A percentile compares a stretch with the other conserved stretches of the same genome.
Evolutionary conservation across 1,139 yeast species (phyloP).

Genomic region (Diutina mesorugosa): DNA sequence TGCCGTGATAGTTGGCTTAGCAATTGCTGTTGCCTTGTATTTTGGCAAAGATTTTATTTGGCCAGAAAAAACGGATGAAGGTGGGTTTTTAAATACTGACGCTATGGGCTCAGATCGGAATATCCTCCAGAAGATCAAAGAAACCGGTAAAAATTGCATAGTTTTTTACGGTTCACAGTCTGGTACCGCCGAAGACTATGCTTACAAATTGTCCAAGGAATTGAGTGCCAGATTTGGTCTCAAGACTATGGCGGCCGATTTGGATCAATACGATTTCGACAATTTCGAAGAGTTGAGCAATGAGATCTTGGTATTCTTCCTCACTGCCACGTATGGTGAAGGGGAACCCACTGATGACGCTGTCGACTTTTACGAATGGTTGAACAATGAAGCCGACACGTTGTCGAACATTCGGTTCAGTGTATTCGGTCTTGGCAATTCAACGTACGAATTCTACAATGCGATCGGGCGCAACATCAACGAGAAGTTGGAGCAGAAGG

Average conservation of each 20-base stretch:
- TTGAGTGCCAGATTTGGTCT: constrained; percentile 72
- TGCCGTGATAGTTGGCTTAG: constrained; percentile 52
- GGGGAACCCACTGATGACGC: constrained; percentile 98
- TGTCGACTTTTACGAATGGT: constrained; percentile 51
- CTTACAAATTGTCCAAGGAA: constrained; percentile 82
- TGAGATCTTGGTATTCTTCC: constrained; percentile 50
- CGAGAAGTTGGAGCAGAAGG: constrained; percentile 39
- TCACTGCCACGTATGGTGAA: constrained; percentile 93
- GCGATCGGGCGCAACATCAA: constrained; percentile 60
- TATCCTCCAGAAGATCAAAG: constrained; percentile 47
- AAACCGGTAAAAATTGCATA: constrained; percentile 59
- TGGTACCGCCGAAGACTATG: constrained; percentile 98
- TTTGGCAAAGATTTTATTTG: constrained; percentile 52
- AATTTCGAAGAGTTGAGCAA: constrained; percentile 42
- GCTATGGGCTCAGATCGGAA: constrained; percentile 37
- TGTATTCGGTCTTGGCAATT: constrained; percentile 85
- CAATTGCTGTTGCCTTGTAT: constrained; percentile 51
- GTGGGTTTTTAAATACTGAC: constrained; percentile 27
- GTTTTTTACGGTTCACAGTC: constrained; percentile 95
- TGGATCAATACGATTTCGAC: constrained; percentile 80
- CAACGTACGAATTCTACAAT: constrained; percentile 85
- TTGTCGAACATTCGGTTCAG: constrained; percentile 55
- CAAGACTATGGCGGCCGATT: constrained; percentile 76
- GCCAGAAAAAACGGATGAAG: constrained; percentile 22
- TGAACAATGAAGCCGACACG: constrained; percentile 46